Base-by-base conservation (phyloP, 2,329 filamentous ascomycete species). In the Fusarium agapanthi region DNA sequence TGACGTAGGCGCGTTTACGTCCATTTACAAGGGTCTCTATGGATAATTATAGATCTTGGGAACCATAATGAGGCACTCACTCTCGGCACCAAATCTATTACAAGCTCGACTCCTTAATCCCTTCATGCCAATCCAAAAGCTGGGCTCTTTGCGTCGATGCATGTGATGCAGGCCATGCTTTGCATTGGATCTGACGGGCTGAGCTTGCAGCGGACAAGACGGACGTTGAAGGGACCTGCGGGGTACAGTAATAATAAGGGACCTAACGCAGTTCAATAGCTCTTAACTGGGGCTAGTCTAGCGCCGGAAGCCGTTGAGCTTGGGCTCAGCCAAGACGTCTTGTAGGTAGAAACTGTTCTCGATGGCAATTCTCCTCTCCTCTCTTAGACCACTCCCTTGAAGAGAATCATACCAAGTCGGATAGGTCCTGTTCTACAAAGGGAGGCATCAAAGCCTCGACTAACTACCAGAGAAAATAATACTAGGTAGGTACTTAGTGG, bases 1-100 rank as follows among this genome's bases (percentile, higher is more conserved):
- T 73, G 71, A 73, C 71, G 71, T 74, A 73, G 71, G 58, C 65
- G 47, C 32, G 48, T 73, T 57, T 44, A 37, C 24, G 56, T 40
- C 38, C 54, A 51, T 72, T 62, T 58, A 71, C 56, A 67, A 71
- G 41, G 56, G 47, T 63, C 45, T 44, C 20, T 38, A 38, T 41
- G 18, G 45, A 54, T 61, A 58, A 73, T 58, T 64, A 51, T 38
- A 64, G 62, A 50, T 56, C 34, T 54, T 11, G n/a, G 40, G 44
- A 30, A 41, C 47, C 26, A 38, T 32, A n/a, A 24, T 34, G 63
- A 57, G 54, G 41, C 44, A 45, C 18, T 24, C 47, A 38, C 28
- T 26, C 22, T 47, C n/a, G n/a, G 32, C 35, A 37, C 28, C 12
- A 13, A 61, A 18, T 28, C 32, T 56, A n/a, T 35, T 20, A 66